Percentiles rank a stretch among this genome's conserved stretches.
phyloP scores from a whole-genome alignment of 306 rosid genomes.

The Crataegus laevigata region DNA sequence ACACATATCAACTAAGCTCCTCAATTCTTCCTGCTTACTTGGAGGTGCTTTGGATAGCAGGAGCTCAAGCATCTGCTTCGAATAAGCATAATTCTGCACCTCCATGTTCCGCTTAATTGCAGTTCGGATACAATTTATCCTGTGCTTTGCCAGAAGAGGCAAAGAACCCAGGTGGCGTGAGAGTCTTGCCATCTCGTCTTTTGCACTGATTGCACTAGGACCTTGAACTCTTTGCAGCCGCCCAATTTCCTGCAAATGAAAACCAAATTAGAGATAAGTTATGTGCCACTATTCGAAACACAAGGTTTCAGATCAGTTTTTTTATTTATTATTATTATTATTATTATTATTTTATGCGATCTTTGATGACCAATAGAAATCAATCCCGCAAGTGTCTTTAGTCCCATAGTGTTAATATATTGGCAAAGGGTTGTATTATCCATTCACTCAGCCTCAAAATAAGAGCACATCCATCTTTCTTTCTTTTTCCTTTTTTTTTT shows the following conservation, averaged over 20 bases:
- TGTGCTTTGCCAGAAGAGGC: slow-evolving; percentile 92
- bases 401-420: background rate
- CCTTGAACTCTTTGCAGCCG: slow-evolving; percentile 88
- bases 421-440: background rate
- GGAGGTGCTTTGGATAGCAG: slow-evolving; percentile 87
- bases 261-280: slow-evolving; percentile 1
- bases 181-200: slow-evolving; percentile 97
- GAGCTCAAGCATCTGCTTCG: slow-evolving; percentile 94
- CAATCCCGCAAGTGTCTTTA: background rate
- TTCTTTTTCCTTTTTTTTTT: background rate
- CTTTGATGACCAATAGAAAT: background rate
- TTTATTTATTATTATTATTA: no score
- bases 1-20: slow-evolving; percentile 80
- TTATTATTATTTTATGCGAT: no score
- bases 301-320: background rate
- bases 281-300: background rate
- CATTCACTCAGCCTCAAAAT: slow-evolving; percentile 5
- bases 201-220: slow-evolving; percentile 87
- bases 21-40: slow-evolving; percentile 82
- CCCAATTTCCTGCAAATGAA: slow-evolving; percentile 70
- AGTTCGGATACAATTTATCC: slow-evolving; percentile 93
- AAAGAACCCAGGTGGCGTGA: slow-evolving; percentile 94
- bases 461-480: background rate
- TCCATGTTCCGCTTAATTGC: slow-evolving; percentile 94
- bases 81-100: slow-evolving; percentile 83